These are phyloP conservation scores for Cerrena zonata DNA, from an alignment of 1,284 basidiomycete genomes.

Conservation along the genomic window DNA sequence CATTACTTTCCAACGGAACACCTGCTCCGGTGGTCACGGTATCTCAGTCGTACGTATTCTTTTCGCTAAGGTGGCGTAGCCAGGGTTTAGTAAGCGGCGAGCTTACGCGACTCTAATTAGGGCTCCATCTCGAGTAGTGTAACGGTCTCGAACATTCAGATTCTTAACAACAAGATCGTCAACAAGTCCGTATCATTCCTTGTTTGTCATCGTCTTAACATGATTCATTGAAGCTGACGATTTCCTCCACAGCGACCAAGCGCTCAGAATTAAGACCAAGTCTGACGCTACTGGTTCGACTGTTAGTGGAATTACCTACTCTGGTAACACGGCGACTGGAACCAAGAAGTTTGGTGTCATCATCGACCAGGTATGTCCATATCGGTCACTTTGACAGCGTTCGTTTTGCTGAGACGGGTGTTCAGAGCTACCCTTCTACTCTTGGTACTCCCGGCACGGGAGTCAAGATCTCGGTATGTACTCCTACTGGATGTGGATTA, in stretches of 20 bases:
- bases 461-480: constrained; percentile 25
- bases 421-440: constrained; percentile 32
- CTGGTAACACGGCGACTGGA: constrained; percentile 25
- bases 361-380: constrained; percentile 31
- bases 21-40: constrained; percentile 54
- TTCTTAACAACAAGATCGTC: constrained; percentile 40
- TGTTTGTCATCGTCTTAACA: not conserved
- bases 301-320: constrained; percentile 34
- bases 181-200: constrained; percentile 21
- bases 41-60: constrained; percentile 40
- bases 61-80: too few relatives aligned
- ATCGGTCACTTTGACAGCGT: not conserved
- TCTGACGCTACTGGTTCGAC: constrained; percentile 27
- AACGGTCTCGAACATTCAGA: constrained; percentile 40
- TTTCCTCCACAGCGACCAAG: constrained; percentile 29
- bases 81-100: too few relatives aligned
- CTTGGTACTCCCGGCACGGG: constrained; percentile 34
- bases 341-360: constrained; percentile 31
- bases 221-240: not conserved
- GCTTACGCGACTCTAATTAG: constrained; percentile 15
- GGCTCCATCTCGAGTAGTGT: constrained; percentile 47
- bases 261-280: constrained; percentile 37
- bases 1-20: constrained; percentile 49
- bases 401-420: not conserved
- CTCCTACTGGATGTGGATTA: not conserved